Base-by-base conservation (phyloP, 1,139 yeast genomes). In the Casaregolazyma suthepensis region DNA sequence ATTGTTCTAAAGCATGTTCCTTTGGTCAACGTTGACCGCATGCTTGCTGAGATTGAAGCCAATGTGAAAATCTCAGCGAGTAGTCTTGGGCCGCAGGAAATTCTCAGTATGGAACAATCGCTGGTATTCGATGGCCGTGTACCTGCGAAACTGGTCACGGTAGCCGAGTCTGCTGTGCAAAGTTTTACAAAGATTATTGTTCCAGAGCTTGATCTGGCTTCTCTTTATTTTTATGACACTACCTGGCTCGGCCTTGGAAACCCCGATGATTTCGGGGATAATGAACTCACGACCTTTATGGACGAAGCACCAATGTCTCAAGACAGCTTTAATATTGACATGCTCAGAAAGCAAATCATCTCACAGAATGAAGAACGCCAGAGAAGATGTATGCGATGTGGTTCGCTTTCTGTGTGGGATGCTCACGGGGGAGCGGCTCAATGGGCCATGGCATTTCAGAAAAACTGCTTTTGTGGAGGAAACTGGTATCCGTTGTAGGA, bases 391-490 rank as follows among this genome's bases (percentile, higher is more conserved):
- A 79, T 83, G 2, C 70, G 93, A 46, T 87, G 95, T 64, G 80
- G 93, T 10, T 76, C 85, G 1, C 67, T 80, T 1, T 80, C 90
- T 0, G 71, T 78, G 2, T 70, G 75, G 40, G 73, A 68, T 9
- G 64, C 63, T 26, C 62, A 62, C 29, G 54, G 61, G 4, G 57
- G 61, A 63, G 56, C 71, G 3, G 78, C 82, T 1, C 77, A 80
- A 55, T 85, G 91, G 89, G 81, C 87, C 0, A 75, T 82, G 73
- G 85, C 86, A 1, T 84, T 85, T 64, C 91, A 85, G 60, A 73
- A 91, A 59, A 80, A 81, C 18, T 88, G 96, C 68, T 73, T 86
- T 22, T 88, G 96, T 67, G 95, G 96, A 0, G 87, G 88, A 49
- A 77, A 83, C 4, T 86, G 93, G 93, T 59, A 59, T 35, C 50